These are phyloP conservation scores for Ophiostoma pallidulum DNA, from an alignment of 2,329 filamentous ascomycete genomes.

Conservation along the genomic window DNA sequence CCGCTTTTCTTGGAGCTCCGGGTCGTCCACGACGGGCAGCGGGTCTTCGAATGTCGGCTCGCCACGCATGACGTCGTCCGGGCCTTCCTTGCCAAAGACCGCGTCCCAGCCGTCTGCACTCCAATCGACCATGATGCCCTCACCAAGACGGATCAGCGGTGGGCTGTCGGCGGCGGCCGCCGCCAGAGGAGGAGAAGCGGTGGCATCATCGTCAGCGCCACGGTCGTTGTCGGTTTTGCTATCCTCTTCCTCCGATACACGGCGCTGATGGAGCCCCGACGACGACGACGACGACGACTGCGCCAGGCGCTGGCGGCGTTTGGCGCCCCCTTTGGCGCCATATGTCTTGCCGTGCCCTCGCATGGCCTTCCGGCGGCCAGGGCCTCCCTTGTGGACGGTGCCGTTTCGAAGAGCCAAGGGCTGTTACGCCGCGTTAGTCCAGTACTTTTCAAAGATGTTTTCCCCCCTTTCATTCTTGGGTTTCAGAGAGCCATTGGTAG, in stretches of 20 bases:
- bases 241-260: not conserved
- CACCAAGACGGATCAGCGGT: slow-evolving; percentile 67
- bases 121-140: slow-evolving; percentile 87
- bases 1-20: slow-evolving; percentile 55
- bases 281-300: not conserved
- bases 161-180: slow-evolving; percentile 31
- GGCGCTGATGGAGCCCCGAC: not conserved
- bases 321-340: slow-evolving; percentile 37
- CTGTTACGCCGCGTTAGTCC: too few relatives aligned
- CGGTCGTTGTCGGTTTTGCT: not conserved
- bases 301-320: slow-evolving; percentile 6
- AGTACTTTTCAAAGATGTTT: too few relatives aligned
- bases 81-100: slow-evolving; percentile 50
- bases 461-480: too few relatives aligned
- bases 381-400: slow-evolving; percentile 17
- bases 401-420: slow-evolving; percentile 13
- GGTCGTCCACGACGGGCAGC: slow-evolving; percentile 38
- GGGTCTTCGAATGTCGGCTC: slow-evolving; percentile 48
- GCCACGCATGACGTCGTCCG: slow-evolving; percentile 46
- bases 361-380: slow-evolving; percentile 25
- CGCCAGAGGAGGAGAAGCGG: slow-evolving; percentile 22
- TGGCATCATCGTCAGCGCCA: not conserved
- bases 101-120: slow-evolving; percentile 56
- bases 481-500: too few relatives aligned
- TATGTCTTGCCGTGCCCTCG: slow-evolving; percentile 40